phyloP scores from a whole-genome alignment of 164 flowering plant species.

The Houttuynia cordata region DNA sequence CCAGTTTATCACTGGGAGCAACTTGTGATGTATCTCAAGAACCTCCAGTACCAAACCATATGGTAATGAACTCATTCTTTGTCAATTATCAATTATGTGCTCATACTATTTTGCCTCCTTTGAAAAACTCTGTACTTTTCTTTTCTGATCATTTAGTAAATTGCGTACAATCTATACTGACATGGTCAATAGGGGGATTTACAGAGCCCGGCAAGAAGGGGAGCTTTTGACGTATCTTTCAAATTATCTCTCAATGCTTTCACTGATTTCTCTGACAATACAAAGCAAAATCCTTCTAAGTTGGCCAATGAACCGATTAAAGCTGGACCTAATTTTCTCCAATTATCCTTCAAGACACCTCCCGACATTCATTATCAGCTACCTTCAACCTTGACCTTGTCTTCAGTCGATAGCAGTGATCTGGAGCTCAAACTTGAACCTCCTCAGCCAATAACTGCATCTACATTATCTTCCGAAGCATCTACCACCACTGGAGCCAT shows the following conservation, averaged over 20 bases:
- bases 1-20: not conserved
- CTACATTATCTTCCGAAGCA: conserved; percentile 2
- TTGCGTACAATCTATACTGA: not conserved
- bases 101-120: not conserved
- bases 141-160: not conserved
- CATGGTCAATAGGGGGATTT: not conserved
- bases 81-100: not conserved
- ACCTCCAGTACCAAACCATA: not conserved
- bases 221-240: not conserved
- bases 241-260: conserved; percentile 3
- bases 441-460: conserved; percentile 3
- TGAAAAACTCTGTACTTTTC: not conserved
- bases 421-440: conserved; percentile 12
- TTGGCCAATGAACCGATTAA: not conserved
- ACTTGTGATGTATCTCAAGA: not conserved
- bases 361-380: not conserved
- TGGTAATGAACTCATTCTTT: not conserved
- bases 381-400: not conserved
- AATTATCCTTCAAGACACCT: conserved; percentile 1
- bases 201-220: not conserved
- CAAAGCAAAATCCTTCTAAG: not conserved
- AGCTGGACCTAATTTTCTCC: conserved; percentile 2
- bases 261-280: not conserved
- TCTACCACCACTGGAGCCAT: conserved; percentile 8
- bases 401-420: conserved; percentile 6